Evolutionary conservation across 129 eudicot genomes (phyloP), one percentile per base, ranked within the genome.

Genomic region (Erigeron canadensis): DNA sequence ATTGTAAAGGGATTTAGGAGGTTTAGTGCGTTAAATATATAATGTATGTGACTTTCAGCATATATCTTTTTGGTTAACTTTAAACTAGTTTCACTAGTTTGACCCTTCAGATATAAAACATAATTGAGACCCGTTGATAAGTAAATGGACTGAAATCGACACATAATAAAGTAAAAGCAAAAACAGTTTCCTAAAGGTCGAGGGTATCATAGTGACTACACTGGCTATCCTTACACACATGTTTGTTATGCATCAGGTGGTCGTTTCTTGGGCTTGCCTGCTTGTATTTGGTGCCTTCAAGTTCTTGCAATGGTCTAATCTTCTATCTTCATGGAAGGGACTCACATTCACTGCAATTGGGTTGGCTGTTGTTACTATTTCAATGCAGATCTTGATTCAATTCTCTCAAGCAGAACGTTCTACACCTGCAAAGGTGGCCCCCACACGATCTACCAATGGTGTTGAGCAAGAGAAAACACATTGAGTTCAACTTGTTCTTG

Each of bases 331-430:
- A 18, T 87, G 96, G 96, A 94, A 84, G 66, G 98, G 98, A 8
- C 75, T 87, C 45, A 70, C 87, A 9, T 54, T 94, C 22, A 72
- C 85, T 6, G 88, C 73, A 7, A 67, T 77, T 22, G 74, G 76
- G 39, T 70, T 94, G 77, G 97, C 75, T 7, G 54, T 75, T 5
- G 77, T 89, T 40, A 89, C 96, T 4, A 15, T 84, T 21, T 86
- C 86, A 16, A 94, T 89, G 98, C 98, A 89, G 64, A 79, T 85
- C 28, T 82, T 89, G 84, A 94, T 94, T 69, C 88, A 81, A 15
- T 87, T 85, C 71, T 87, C 97, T 50, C 91, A 89, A 75, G 77
- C 98, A 5, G 98, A 94, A 21, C 86, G 87, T 19, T 94, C 97
- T 17, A 81, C 89, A 9, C 91, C 95, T 3, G 84, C 96, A 57